Percentiles rank a stretch among this genome's conserved stretches.
Evolutionary conservation across 768 basidiomycete species (phyloP).

Genomic region (Rickenella mellea): DNA sequence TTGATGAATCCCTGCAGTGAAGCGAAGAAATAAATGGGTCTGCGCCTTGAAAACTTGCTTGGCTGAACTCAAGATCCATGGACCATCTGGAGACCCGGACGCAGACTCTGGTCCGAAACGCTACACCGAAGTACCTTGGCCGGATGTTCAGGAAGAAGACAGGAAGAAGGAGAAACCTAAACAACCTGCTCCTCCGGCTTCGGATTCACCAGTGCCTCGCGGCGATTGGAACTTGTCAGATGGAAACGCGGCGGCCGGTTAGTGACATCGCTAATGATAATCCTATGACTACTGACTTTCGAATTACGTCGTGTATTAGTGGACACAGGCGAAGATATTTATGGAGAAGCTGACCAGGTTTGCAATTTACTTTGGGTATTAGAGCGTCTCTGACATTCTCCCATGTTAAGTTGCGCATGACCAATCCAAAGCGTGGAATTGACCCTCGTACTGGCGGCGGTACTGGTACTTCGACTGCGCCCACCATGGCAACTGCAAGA

Average conservation of each 20-base stretch:
- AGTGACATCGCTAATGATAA: no score
- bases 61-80: conserved; percentile 62
- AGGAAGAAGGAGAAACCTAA: conserved; percentile 18
- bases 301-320: no score
- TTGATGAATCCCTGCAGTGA: conserved; percentile 31
- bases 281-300: no score
- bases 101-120: conserved; percentile 42
- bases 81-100: conserved; percentile 49
- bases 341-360: no score
- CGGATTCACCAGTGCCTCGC: conserved; percentile 20
- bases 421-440: no score
- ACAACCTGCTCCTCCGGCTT: conserved; percentile 9
- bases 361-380: no score
- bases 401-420: no score
- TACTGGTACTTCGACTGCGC: no score
- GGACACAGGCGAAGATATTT: no score
- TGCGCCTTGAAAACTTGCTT: conserved; percentile 73
- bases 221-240: conserved; percentile 46
- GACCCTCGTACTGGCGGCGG: no score
- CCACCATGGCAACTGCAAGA: no score
- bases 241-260: conserved; percentile 40
- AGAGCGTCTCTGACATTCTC: no score
- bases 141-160: conserved; percentile 36
- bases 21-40: conserved; percentile 86
- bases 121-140: conserved; percentile 71